A percentile compares a stretch with the other conserved stretches of the same genome.
Evolutionary conservation across 1,139 yeast genomes (phyloP).

Genomic region (Candida tetrigidarum): DNA sequence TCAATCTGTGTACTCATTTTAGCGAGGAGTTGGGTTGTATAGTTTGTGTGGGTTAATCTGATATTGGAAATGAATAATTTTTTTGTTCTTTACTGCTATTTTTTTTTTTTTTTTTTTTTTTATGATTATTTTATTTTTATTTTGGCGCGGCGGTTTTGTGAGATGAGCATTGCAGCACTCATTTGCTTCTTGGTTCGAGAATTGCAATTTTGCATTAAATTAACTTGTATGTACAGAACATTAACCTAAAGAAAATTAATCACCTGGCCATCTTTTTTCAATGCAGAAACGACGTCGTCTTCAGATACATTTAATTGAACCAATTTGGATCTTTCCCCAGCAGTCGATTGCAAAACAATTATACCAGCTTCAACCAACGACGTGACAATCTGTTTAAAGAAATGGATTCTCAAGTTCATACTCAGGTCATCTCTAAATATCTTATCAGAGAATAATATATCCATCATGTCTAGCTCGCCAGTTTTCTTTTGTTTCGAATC

Average conservation of each 20-base stretch:
- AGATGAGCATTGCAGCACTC: constrained; percentile 3
- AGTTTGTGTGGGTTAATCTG: not conserved
- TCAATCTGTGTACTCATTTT: constrained; percentile 31
- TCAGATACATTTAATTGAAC: constrained; percentile 70
- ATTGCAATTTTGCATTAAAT: not conserved
- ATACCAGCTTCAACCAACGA: constrained; percentile 84
- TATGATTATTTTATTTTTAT: constrained; percentile 7
- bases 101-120: constrained; percentile 9
- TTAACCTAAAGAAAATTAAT: constrained; percentile 12
- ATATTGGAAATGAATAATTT: constrained; percentile 1
- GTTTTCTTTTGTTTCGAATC: constrained; percentile 8
- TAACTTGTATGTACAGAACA: not conserved
- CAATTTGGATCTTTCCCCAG: constrained; percentile 68
- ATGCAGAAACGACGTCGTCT: constrained; percentile 66
- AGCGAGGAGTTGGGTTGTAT: not conserved
- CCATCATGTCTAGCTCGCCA: constrained; percentile 8
- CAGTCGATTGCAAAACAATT: constrained; percentile 63
- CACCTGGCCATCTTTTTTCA: constrained; percentile 54
- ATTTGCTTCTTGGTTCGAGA: not conserved
- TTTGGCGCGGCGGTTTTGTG: constrained; percentile 1
- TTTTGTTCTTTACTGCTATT: too few relatives aligned
- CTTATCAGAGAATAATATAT: constrained; percentile 15
- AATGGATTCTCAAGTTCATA: constrained; percentile 36
- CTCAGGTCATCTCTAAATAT: constrained; percentile 4
- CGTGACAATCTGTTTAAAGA: constrained; percentile 57